These are phyloP conservation scores for Serendipita indica DNA, from an alignment of 768 basidiomycete genomes.

Conservation along the genomic window DNA sequence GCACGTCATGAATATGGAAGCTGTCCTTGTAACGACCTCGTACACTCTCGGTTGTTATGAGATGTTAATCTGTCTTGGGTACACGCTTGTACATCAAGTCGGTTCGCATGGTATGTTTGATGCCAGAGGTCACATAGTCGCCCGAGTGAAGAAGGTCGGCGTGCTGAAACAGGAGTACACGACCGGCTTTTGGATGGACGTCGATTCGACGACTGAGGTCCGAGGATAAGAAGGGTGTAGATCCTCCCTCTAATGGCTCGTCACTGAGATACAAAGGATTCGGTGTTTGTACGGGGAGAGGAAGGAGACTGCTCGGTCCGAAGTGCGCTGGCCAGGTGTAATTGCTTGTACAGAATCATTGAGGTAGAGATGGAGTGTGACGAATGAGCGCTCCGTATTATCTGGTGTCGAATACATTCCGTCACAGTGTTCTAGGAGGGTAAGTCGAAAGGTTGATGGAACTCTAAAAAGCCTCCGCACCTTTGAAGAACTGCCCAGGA, in stretches of 20 bases:
- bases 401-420: background rate
- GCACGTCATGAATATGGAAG: too few species aligned
- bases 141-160: conserved; percentile 7
- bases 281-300: background rate
- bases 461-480: background rate
- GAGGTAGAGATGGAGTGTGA: conserved; percentile 11
- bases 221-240: conserved; percentile 7
- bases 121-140: conserved; percentile 7
- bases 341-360: conserved; percentile 9
- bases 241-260: background rate
- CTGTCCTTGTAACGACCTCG: too few species aligned
- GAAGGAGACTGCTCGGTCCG: background rate
- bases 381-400: conserved; percentile 5
- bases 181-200: conserved; percentile 10
- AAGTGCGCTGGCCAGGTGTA: background rate
- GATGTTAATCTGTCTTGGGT: too few species aligned
- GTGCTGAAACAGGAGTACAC: conserved; percentile 11
- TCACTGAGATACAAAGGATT: background rate
- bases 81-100: conserved; percentile 10
- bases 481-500: conserved; percentile 9
- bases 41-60: too few species aligned
- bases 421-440: conserved; percentile 10
- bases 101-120: conserved; percentile 12
- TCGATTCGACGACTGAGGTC: conserved; percentile 6
- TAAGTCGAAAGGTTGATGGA: background rate